Evolutionary conservation across 2,329 filamentous ascomycete species (phyloP).

Genomic region (Cladosporium oxysporum): DNA sequence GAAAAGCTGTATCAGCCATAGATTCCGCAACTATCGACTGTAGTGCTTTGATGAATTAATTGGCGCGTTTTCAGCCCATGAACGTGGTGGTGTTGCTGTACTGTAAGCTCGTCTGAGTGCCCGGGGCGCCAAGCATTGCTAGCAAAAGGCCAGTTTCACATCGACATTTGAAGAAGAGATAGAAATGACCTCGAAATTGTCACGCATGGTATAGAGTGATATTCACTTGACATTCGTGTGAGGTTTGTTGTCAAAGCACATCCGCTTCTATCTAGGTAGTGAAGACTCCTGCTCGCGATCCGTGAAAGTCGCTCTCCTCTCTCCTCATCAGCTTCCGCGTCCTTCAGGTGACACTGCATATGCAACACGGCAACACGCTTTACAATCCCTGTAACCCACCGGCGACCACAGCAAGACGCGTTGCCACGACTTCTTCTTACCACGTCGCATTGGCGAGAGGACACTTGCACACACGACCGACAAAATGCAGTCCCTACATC

Average conservation of each 20-base stretch:
- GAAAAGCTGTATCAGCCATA: too few relatives aligned
- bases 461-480: not conserved
- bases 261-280: not conserved
- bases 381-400: not conserved
- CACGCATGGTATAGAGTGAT: not conserved
- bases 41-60: too few relatives aligned
- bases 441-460: not conserved
- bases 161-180: not conserved
- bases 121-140: not conserved
- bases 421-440: not conserved
- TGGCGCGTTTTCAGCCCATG: too few relatives aligned
- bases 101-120: not conserved
- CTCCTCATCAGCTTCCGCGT: not conserved
- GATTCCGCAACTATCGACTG: too few relatives aligned
- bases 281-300: not conserved
- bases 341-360: not conserved
- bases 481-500: not conserved
- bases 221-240: not conserved
- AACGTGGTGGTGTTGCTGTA: too few relatives aligned
- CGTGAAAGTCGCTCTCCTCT: not conserved
- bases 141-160: not conserved
- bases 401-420: not conserved
- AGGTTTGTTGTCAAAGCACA: not conserved
- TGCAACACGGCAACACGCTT: not conserved
- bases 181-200: not conserved